Conservation (phyloP, 2,329 filamentous ascomycete species). For the Xenoacremonium recifei region DNA sequence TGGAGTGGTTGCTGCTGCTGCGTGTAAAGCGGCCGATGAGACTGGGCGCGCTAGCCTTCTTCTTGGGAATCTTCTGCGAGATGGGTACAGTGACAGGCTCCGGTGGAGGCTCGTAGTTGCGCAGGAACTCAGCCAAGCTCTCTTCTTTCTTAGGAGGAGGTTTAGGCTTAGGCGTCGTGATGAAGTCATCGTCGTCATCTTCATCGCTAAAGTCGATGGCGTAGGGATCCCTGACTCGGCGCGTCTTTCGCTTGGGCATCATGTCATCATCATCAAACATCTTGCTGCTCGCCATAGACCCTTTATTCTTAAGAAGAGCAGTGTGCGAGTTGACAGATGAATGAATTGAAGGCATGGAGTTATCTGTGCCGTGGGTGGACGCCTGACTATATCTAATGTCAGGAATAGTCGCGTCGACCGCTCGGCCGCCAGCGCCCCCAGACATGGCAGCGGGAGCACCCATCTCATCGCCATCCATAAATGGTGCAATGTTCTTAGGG, state of each 20-base stretch:
- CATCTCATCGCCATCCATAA: conserved; percentile 85
- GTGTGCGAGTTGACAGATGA: conserved; percentile 76
- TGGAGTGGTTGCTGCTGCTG: conserved; percentile 27
- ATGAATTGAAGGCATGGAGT: conserved; percentile 53
- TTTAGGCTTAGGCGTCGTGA: conserved; percentile 39
- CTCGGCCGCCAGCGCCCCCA: conserved; percentile 51
- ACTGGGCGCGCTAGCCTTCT: conserved; percentile 62
- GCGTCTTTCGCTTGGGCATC: conserved; percentile 70
- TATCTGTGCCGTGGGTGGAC: conserved; percentile 57
- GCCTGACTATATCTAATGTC: conserved; percentile 56
- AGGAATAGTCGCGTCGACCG: conserved; percentile 56
- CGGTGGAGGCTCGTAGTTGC: conserved; percentile 65
- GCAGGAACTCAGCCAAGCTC: conserved; percentile 71
- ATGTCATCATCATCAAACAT: conserved; percentile 51
- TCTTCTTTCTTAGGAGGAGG: conserved; percentile 54
- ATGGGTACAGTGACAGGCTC: conserved; percentile 39
- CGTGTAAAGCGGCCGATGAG: conserved; percentile 59
- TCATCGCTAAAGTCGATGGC: conserved; percentile 81
- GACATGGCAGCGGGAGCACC: conserved; percentile 15
- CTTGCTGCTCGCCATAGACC: conserved; percentile 27
- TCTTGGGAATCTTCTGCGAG: conserved; percentile 48
- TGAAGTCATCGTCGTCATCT: conserved; percentile 47
- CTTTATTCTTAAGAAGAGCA: conserved; percentile 56
- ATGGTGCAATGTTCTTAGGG: conserved; percentile 79
- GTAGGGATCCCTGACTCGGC: conserved; percentile 83